Conservation (phyloP, 495 filamentous ascomycete genomes). For the Venustampulla echinocandica region DNA sequence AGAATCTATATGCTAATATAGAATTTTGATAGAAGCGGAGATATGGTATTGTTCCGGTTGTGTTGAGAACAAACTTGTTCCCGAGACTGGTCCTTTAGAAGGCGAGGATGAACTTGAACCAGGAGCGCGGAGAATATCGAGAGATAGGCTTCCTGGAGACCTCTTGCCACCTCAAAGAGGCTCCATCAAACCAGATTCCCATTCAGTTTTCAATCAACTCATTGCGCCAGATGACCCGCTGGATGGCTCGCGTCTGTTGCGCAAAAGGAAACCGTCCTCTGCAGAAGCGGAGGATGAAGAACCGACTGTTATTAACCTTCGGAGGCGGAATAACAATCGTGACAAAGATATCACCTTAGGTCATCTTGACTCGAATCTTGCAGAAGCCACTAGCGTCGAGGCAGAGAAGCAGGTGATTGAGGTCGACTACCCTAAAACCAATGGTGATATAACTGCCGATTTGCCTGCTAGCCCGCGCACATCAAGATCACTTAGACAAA, state of each 20-base stretch:
- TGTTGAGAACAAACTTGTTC: constrained; percentile 54
- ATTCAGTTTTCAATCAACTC: constrained; percentile 76
- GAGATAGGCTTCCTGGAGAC: constrained; percentile 47
- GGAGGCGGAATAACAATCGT: constrained; percentile 14
- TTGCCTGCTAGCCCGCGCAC: constrained; percentile 17
- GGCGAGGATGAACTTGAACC: constrained; percentile 17
- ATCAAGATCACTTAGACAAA: constrained; percentile 29
- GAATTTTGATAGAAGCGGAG: constrained; percentile 39
- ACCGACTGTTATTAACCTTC: constrained; percentile 8
- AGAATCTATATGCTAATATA: not conserved
- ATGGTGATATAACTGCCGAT: constrained; percentile 14
- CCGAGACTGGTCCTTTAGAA: constrained; percentile 31
- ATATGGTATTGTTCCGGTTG: constrained; percentile 79
- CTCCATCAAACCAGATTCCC: constrained; percentile 62
- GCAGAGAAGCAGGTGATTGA: not conserved
- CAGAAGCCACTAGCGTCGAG: constrained; percentile 3
- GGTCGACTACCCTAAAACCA: constrained; percentile 3
- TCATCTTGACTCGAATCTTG: constrained; percentile 2
- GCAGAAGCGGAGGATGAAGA: constrained; percentile 12
- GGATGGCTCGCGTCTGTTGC: constrained; percentile 75
- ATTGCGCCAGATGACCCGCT: constrained; percentile 73
- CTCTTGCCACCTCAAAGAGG: constrained; percentile 67
- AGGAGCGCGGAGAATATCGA: constrained; percentile 17
- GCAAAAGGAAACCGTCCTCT: constrained; percentile 71
- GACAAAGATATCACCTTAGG: constrained; percentile 12